phyloP scores from a whole-genome alignment of 2,329 filamentous ascomycete species.

The Dendrostoma leiphaemia region DNA sequence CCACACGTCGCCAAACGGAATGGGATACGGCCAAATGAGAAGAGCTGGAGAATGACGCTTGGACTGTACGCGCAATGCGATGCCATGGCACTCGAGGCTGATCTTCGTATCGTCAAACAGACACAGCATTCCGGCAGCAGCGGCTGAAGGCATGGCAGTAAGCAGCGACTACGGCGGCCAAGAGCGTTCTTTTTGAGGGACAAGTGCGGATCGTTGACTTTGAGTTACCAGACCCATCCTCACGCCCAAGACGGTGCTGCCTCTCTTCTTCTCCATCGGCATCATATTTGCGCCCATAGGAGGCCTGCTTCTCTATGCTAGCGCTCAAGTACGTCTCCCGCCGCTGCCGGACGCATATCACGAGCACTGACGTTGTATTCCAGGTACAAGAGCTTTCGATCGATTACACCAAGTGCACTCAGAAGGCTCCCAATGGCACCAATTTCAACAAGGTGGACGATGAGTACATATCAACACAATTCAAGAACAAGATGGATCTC shows the following conservation, averaged over 20 bases:
- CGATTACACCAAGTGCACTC: conserved; percentile 80
- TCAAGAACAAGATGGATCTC: conserved; percentile 54
- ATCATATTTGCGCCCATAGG: conserved; percentile 93
- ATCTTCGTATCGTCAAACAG: conserved; percentile 40
- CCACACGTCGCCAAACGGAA: too few relatives aligned
- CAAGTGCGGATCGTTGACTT: conserved; percentile 7
- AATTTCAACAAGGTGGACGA: conserved; percentile 51
- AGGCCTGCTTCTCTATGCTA: conserved; percentile 81
- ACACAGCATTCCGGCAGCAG: conserved; percentile 96
- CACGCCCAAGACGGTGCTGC: conserved; percentile 89
- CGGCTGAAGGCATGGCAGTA: conserved; percentile 98
- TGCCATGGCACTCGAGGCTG: conserved; percentile 16
- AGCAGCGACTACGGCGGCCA: conserved; percentile 40
- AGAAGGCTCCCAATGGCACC: conserved; percentile 46
- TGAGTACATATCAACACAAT: conserved; percentile 63
- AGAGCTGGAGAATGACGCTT: background rate
- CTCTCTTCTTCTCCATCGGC: conserved; percentile 86
- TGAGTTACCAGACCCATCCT: conserved; percentile 70
- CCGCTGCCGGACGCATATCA: conserved; percentile 2
- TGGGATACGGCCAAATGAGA: background rate
- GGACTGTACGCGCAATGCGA: too few relatives aligned
- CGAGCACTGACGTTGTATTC: conserved; percentile 11
- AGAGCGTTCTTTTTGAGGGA: background rate
- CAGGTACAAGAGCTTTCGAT: conserved; percentile 88
- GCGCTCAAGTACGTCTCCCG: conserved; percentile 60